phyloP scores from a whole-genome alignment of 768 basidiomycete species.

The Pulveroboletus sp. region DNA sequence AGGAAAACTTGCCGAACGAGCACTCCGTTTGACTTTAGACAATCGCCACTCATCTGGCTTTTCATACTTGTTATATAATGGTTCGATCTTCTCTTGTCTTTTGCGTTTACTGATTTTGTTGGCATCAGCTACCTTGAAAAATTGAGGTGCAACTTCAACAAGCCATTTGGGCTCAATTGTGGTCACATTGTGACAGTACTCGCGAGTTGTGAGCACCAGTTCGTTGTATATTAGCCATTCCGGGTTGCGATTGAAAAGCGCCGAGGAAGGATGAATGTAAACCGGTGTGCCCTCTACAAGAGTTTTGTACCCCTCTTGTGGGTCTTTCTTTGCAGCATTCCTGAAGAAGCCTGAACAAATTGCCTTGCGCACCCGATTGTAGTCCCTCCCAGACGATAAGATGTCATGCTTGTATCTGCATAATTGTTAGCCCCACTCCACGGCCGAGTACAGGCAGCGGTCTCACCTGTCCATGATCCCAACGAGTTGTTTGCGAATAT shows the following conservation, averaged over 20 bases:
- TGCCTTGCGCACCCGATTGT: constrained; percentile 87
- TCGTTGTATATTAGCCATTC: constrained; percentile 98
- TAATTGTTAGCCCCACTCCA: constrained; percentile 3
- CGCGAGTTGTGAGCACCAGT: constrained; percentile 91
- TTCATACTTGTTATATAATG: constrained; percentile 92
- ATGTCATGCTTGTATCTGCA: constrained; percentile 94
- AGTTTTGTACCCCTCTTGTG: constrained; percentile 97
- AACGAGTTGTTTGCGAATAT: constrained; percentile 93
- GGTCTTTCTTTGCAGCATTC: constrained; percentile 97
- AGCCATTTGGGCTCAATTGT: constrained; percentile 98
- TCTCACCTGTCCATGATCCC: constrained; percentile 97
- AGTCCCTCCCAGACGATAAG: constrained; percentile 86
- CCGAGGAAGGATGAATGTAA: constrained; percentile 96
- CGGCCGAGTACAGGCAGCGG: background rate
- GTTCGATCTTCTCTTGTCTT: constrained; percentile 95
- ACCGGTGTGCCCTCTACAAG: constrained; percentile 98
- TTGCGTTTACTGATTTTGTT: constrained; percentile 98
- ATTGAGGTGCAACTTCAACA: constrained; percentile 94
- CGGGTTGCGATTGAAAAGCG: constrained; percentile 93
- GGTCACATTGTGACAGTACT: constrained; percentile 90
- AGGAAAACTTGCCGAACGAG: constrained; percentile 59
- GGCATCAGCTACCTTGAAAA: constrained; percentile 97
- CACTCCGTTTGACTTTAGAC: constrained; percentile 88
- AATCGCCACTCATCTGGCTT: constrained; percentile 93
- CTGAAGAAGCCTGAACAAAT: constrained; percentile 98